Percentiles rank a stretch among this genome's conserved stretches.
Evolutionary conservation across 106 monocot species (phyloP).

Genomic region (Allium cepa): DNA sequence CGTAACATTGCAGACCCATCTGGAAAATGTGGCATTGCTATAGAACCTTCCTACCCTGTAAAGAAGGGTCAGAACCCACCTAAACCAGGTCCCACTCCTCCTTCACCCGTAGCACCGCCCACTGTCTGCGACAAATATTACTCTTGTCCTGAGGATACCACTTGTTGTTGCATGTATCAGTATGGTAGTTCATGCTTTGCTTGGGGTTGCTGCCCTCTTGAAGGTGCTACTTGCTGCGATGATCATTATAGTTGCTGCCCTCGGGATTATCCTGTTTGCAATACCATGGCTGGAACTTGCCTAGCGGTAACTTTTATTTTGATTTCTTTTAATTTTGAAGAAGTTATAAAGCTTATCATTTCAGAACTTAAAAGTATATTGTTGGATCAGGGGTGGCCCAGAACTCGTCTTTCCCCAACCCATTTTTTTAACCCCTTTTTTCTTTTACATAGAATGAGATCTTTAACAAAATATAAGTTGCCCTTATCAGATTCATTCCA

Average conservation of each 20-base stretch:
- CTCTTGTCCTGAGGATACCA: constrained; percentile 45
- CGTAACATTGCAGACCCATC: constrained; percentile 21
- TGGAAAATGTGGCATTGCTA: constrained; percentile 75
- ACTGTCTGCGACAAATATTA: constrained; percentile 53
- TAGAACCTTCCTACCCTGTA: constrained; percentile 65
- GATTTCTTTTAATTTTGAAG: not conserved
- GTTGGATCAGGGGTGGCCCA: not conserved
- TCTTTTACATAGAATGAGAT: not conserved
- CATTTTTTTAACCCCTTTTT: not conserved
- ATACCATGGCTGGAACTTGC: constrained; percentile 39
- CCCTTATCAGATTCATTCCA: not conserved
- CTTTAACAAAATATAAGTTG: not conserved
- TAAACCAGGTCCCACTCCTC: constrained; percentile 53
- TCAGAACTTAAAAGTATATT: not conserved
- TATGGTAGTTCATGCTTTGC: constrained; percentile 25
- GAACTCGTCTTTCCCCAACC: not conserved
- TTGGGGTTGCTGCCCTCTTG: constrained; percentile 70
- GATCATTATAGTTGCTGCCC: constrained; percentile 80
- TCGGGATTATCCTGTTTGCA: constrained; percentile 57
- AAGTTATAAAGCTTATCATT: not conserved
- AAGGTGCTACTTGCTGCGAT: constrained; percentile 60
- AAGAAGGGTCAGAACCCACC: constrained; percentile 61
- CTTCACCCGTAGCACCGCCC: constrained; percentile 30
- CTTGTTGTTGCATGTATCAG: constrained; percentile 58
- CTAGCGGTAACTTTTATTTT: constrained; percentile 22